phyloP scores from a whole-genome alignment of 768 basidiomycete species.

The Holtermannia corniformis region DNA sequence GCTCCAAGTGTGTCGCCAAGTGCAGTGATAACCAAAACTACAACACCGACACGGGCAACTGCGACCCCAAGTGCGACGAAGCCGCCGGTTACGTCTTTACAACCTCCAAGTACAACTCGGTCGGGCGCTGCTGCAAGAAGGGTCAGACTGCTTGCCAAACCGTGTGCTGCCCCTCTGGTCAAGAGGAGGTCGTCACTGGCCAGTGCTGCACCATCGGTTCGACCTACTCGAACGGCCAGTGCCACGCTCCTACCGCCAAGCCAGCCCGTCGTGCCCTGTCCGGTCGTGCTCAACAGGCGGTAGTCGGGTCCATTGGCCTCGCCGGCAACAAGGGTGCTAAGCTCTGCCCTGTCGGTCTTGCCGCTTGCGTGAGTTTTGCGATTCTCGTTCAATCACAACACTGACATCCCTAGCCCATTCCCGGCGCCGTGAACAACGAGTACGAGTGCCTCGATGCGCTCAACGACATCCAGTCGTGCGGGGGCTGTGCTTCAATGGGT shows the following conservation, averaged over 20 bases:
- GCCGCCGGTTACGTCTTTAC: slow-evolving; percentile 14
- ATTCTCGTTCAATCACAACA: background rate
- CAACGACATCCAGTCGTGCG: slow-evolving; percentile 61
- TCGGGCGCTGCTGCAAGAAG: slow-evolving; percentile 17
- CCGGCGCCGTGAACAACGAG: slow-evolving; percentile 2
- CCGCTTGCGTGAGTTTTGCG: slow-evolving; percentile 17
- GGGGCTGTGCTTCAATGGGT: slow-evolving; percentile 60
- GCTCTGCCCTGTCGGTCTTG: slow-evolving; percentile 29
- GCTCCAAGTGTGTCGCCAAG: slow-evolving; percentile 1
- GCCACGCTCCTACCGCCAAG: slow-evolving; percentile 12
- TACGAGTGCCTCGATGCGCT: slow-evolving; percentile 51
- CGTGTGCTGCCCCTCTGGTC: slow-evolving; percentile 18
- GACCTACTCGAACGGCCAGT: slow-evolving; percentile 15
- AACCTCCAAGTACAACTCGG: slow-evolving; percentile 9
- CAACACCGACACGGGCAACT: slow-evolving; percentile 14
- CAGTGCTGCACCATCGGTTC: slow-evolving; percentile 19
- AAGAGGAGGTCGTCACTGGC: slow-evolving; percentile 13
- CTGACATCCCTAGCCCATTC: slow-evolving; percentile 11
- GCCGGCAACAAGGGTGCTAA: slow-evolving; percentile 19
- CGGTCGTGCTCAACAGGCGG: background rate
- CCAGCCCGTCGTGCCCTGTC: slow-evolving; percentile 2
- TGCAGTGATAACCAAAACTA: slow-evolving; percentile 6
- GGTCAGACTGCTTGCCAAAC: slow-evolving; percentile 17
- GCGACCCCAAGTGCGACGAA: slow-evolving; percentile 17
- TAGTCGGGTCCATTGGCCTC: slow-evolving; percentile 14